phyloP scores from a whole-genome alignment of 2,329 filamentous ascomycete species.

The Fusarium pseudoanthophilum region DNA sequence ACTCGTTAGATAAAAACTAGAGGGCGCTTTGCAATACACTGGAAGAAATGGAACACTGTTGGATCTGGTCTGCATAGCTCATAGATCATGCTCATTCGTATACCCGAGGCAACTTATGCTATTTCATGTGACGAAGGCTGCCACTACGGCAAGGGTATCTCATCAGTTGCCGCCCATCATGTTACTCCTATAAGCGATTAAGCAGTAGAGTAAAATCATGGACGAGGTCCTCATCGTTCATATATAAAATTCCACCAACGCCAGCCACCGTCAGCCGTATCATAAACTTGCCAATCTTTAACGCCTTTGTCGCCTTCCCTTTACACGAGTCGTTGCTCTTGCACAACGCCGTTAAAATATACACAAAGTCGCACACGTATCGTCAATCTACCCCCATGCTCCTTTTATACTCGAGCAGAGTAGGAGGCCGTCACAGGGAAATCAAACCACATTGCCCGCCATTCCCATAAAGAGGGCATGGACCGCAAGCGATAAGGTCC shows the following conservation, averaged over 20 bases:
- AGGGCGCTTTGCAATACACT: not conserved
- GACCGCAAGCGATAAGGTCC: conserved; percentile 91
- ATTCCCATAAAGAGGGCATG: conserved; percentile 96
- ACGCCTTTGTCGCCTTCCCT: conserved; percentile 35
- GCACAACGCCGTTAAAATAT: conserved; percentile 17
- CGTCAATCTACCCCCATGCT: conserved; percentile 11
- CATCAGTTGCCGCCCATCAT: conserved; percentile 20
- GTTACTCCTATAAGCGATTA: conserved; percentile 9
- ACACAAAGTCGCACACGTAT: conserved; percentile 29
- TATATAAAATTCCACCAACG: conserved; percentile 17
- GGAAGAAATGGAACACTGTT: not conserved
- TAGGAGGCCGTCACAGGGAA: not conserved
- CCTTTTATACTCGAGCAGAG: conserved; percentile 15
- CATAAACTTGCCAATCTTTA: conserved; percentile 16
- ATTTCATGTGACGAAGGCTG: conserved; percentile 23
- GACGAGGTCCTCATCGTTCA: conserved; percentile 10
- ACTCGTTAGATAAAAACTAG: conserved; percentile 4
- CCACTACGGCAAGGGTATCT: conserved; percentile 35
- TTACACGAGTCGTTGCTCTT: conserved; percentile 18
- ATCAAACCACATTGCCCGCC: conserved; percentile 78
- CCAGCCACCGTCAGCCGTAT: conserved; percentile 8
- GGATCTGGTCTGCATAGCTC: conserved; percentile 1
- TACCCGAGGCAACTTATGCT: conserved; percentile 11
- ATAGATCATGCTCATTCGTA: conserved; percentile 27
- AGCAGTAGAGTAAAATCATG: conserved; percentile 19